Percentiles rank a stretch among this genome's conserved stretches.
phyloP scores from a whole-genome alignment of 2,329 filamentous ascomycete genomes.

The Herpotrichia juniperi region DNA sequence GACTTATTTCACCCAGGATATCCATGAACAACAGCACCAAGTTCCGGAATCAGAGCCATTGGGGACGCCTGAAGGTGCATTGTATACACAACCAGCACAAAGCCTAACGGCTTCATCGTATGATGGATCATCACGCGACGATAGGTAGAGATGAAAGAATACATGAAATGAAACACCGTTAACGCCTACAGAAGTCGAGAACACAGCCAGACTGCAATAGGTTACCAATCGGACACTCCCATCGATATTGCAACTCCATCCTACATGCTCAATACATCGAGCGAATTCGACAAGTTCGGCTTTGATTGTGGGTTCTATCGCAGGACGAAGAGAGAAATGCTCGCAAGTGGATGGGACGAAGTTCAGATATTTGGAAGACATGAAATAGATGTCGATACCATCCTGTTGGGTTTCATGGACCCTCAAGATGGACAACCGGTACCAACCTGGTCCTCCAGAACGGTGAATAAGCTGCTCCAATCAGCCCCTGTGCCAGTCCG shows the following conservation, averaged over 20 bases:
- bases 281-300: constrained; percentile 35
- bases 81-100: constrained; percentile 25
- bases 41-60: constrained; percentile 32
- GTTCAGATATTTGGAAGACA: constrained; percentile 39
- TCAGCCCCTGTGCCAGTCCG: constrained; percentile 31
- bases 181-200: constrained; percentile 33
- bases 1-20: constrained; percentile 22
- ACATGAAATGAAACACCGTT: constrained; percentile 15
- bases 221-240: constrained; percentile 26
- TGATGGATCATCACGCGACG: constrained; percentile 39
- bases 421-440: constrained; percentile 40
- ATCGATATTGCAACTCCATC: constrained; percentile 27
- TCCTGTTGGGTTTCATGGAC: constrained; percentile 41
- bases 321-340: constrained; percentile 37
- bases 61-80: constrained; percentile 33
- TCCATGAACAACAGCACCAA: constrained; percentile 23
- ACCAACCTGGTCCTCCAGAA: constrained; percentile 40
- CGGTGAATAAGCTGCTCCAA: constrained; percentile 37
- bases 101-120: constrained; percentile 38
- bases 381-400: constrained; percentile 42
- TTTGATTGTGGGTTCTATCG: constrained; percentile 42
- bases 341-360: constrained; percentile 40
- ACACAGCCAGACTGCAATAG: constrained; percentile 37
- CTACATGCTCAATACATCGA: constrained; percentile 20
- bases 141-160: constrained; percentile 27